Conservation (phyloP, 1,284 basidiomycete genomes). For the Hemileia vastatrix region DNA sequence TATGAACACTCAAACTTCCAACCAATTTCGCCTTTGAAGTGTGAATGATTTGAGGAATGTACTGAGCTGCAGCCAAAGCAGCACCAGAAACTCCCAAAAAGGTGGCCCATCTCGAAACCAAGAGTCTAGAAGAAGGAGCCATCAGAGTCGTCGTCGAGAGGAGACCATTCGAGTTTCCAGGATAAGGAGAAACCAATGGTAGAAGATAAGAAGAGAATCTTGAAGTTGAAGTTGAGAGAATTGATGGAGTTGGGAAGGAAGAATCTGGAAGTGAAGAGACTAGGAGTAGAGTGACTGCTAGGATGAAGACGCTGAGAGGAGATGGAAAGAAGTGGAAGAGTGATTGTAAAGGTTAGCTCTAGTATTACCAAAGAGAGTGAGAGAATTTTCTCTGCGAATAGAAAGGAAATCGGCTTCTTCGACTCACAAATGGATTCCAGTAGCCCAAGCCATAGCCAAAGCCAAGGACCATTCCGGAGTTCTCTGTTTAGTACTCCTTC, state of each 20-base stretch:
- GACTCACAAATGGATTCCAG: conserved; percentile 65
- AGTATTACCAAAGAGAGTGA: no score
- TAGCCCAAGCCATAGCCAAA: conserved; percentile 61
- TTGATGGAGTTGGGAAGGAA: conserved; percentile 26
- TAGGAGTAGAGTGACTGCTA: conserved; percentile 24
- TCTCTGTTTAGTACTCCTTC: conserved; percentile 30
- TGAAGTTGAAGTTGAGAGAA: no score
- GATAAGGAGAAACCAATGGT: no score
- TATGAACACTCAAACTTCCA: conserved; percentile 80
- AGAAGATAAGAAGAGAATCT: no score
- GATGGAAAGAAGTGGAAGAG: no score
- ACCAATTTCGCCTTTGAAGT: conserved; percentile 72
- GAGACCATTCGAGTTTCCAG: neutral
- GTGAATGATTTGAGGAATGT: conserved; percentile 71
- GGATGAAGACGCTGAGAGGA: conserved; percentile 23
- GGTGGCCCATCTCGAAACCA: conserved; percentile 61
- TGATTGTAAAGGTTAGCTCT: no score
- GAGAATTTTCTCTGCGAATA: no score
- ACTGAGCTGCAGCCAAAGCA: conserved; percentile 68
- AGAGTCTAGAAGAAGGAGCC: conserved; percentile 32
- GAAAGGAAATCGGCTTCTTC: no score
- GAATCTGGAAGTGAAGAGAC: conserved; percentile 24
- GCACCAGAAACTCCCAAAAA: conserved; percentile 78
- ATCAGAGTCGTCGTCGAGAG: neutral
- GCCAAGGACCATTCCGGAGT: conserved; percentile 67